A percentile compares a stretch with the other conserved stretches of the same genome.
Evolutionary conservation across 306 rosid genomes (phyloP).

Genomic region (Calophaca sinica): DNA sequence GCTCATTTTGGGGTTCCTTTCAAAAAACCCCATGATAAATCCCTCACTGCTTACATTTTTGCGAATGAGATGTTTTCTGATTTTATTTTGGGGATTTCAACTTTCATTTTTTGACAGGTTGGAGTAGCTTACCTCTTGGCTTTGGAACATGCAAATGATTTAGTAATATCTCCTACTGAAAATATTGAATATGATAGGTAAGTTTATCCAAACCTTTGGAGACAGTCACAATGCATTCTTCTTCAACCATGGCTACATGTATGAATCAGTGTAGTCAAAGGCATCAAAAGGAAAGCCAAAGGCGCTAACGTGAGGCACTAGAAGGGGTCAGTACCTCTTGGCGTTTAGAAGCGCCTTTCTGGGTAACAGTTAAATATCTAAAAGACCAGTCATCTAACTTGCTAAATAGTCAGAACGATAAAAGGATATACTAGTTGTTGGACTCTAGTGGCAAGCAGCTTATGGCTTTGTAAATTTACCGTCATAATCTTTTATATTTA

Average conservation of each 20-base stretch:
- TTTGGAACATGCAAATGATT: slow-evolving; percentile 77
- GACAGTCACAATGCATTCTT: slow-evolving; percentile 36
- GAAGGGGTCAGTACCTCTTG: neutral
- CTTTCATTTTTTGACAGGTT: slow-evolving; percentile 64
- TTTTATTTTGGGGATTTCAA: slow-evolving; percentile 29
- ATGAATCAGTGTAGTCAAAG: slow-evolving; percentile 26
- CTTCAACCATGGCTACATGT: slow-evolving; percentile 26
- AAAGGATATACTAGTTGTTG: neutral
- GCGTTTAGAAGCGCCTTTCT: neutral
- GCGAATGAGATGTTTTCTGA: slow-evolving; percentile 20
- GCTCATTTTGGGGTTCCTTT: slow-evolving; percentile 35
- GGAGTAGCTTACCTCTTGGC: slow-evolving; percentile 97
- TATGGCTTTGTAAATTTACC: slow-evolving; percentile 20
- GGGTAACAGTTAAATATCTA: neutral
- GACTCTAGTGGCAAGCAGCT: neutral
- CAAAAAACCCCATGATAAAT: slow-evolving; percentile 3
- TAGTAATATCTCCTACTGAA: slow-evolving; percentile 69
- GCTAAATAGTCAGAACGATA: slow-evolving; percentile 15
- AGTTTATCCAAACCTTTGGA: slow-evolving; percentile 46
- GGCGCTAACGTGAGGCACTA: neutral
- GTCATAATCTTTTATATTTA: slow-evolving; percentile 23
- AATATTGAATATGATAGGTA: slow-evolving; percentile 95
- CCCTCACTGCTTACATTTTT: neutral
- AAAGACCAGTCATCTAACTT: slow-evolving; percentile 26
- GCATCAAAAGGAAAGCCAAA: neutral